Conservation (phyloP, 306 rosid genomes). For the Sophora flavescens region DNA sequence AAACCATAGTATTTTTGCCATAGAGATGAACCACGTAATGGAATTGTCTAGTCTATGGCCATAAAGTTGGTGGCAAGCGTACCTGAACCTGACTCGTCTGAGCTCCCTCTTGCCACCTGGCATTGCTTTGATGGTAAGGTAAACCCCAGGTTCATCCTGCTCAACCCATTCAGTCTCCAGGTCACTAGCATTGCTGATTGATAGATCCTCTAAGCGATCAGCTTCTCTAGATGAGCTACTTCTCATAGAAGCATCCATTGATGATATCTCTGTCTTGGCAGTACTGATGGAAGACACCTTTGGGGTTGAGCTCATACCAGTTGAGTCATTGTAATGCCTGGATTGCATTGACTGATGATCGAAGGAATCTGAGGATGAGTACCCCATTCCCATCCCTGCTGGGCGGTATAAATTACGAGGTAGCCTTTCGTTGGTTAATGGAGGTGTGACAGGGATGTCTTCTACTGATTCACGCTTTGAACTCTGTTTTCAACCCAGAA, state of each 20-base stretch:
- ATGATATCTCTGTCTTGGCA: slow-evolving; percentile 50
- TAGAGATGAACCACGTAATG: neutral
- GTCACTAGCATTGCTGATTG: slow-evolving; percentile 52
- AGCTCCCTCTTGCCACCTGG: slow-evolving; percentile 54
- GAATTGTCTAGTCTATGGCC: neutral
- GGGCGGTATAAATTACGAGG: slow-evolving; percentile 46
- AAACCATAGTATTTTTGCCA: neutral
- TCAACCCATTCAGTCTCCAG: slow-evolving; percentile 52
- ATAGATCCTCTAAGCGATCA: slow-evolving; percentile 47
- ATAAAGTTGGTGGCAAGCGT: slow-evolving; percentile 16
- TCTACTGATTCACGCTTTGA: slow-evolving; percentile 50
- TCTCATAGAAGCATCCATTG: slow-evolving; percentile 52
- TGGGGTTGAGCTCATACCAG: slow-evolving; percentile 51
- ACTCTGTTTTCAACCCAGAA: slow-evolving; percentile 17
- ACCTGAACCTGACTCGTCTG: slow-evolving; percentile 53
- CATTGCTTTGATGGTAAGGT: slow-evolving; percentile 45
- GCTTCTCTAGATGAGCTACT: slow-evolving; percentile 52
- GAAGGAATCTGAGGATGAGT: slow-evolving; percentile 50
- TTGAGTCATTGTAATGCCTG: slow-evolving; percentile 39
- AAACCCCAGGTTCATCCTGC: slow-evolving; percentile 55
- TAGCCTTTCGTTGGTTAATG: slow-evolving; percentile 42
- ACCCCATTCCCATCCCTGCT: slow-evolving; percentile 47
- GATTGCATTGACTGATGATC: slow-evolving; percentile 52
- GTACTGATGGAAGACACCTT: slow-evolving; percentile 47
- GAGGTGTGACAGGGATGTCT: slow-evolving; percentile 49